phyloP scores from a whole-genome alignment of 805 yeast species.

The Yarrowia alimentaria region DNA sequence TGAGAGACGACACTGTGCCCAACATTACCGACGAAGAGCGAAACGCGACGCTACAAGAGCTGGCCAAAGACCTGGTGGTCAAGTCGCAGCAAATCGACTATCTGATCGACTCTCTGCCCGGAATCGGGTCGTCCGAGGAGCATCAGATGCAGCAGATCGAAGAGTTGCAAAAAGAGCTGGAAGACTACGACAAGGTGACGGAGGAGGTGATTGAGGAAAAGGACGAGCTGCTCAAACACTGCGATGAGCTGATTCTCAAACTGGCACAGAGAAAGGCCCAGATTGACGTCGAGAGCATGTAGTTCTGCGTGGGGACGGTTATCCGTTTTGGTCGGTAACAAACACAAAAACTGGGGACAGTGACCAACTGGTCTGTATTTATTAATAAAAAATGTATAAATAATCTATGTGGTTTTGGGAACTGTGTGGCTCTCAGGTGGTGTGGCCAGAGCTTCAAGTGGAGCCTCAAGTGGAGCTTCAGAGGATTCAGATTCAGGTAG shows the following conservation, averaged over 20 bases:
- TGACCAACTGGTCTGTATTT: too few species aligned
- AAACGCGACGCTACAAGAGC: slow-evolving; percentile 60
- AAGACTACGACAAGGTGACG: slow-evolving; percentile 58
- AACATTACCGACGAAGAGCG: slow-evolving; percentile 40
- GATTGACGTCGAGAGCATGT: slow-evolving; percentile 17
- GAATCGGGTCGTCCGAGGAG: slow-evolving; percentile 78
- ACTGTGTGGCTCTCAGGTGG: too few species aligned
- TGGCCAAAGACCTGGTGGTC: slow-evolving; percentile 78
- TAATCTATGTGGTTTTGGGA: too few species aligned
- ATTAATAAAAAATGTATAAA: too few species aligned
- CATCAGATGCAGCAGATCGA: slow-evolving; percentile 68
- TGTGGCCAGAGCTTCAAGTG: too few species aligned
- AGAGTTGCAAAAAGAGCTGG: slow-evolving; percentile 59
- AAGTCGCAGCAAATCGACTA: slow-evolving; percentile 84
- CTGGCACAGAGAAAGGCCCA: slow-evolving; percentile 17
- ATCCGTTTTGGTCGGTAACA: too few species aligned
- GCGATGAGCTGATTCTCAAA: slow-evolving; percentile 18
- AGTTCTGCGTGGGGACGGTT: too few species aligned
- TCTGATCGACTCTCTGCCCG: slow-evolving; percentile 86
- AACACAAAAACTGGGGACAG: too few species aligned
- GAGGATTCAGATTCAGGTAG: too few species aligned
- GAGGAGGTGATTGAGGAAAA: slow-evolving; percentile 20
- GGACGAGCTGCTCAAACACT: slow-evolving; percentile 7
- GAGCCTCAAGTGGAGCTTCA: too few species aligned
- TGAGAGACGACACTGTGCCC: slow-evolving; percentile 45